Evolutionary conservation across 192 early-diverging fungal species (phyloP).

Genomic region (Backusella psychrophila): DNA sequence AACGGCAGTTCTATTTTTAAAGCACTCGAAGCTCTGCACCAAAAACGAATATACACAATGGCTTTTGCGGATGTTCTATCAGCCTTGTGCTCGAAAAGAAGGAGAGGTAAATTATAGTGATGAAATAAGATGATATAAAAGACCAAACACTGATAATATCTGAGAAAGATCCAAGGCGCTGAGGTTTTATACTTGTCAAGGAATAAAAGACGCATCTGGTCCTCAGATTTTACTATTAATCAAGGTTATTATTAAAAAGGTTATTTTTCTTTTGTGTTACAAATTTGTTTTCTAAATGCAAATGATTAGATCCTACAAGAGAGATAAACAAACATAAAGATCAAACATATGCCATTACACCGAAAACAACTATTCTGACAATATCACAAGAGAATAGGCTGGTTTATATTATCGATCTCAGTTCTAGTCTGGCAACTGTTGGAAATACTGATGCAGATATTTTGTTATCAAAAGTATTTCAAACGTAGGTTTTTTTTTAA

Average conservation of each 20-base stretch:
- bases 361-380: constrained; percentile 61
- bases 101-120: constrained; percentile 9
- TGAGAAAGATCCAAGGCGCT: neutral
- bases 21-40: constrained; percentile 21
- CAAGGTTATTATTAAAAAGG: constrained; percentile 5
- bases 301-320: neutral
- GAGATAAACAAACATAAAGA: constrained; percentile 6
- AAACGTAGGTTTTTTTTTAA: constrained; percentile 36
- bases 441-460: constrained; percentile 39
- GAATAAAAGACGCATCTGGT: constrained; percentile 18
- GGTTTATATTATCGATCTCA: constrained; percentile 68
- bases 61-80: constrained; percentile 17
- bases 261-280: neutral
- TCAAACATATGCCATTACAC: constrained; percentile 51
- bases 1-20: constrained; percentile 22
- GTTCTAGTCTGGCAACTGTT: constrained; percentile 60
- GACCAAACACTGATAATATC: neutral
- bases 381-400: constrained; percentile 58
- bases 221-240: constrained; percentile 3
- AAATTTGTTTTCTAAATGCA: neutral
- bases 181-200: constrained; percentile 25
- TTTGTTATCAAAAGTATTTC: constrained; percentile 48
- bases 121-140: neutral
- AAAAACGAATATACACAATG: constrained; percentile 36
- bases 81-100: constrained; percentile 17